A percentile compares a stretch with the other conserved stretches of the same genome.
Evolutionary conservation across 2,329 filamentous ascomycete genomes (phyloP).

Genomic region (Sporothrix schenckii): DNA sequence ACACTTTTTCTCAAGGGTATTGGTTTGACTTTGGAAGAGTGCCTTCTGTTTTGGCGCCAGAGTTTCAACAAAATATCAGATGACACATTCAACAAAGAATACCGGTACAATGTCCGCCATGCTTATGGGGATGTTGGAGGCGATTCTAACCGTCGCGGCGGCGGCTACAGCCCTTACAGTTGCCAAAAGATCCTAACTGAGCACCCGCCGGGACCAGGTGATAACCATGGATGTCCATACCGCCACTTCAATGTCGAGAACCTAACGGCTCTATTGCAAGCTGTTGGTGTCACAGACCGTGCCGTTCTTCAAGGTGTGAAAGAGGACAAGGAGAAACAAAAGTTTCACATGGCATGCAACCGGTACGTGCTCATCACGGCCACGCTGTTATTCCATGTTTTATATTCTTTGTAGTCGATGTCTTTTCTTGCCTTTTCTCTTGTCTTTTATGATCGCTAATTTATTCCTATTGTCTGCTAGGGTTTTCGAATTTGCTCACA

Average conservation of each 20-base stretch:
- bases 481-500: conserved; percentile 88
- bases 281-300: conserved; percentile 76
- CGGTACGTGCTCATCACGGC: conserved; percentile 53
- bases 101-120: conserved; percentile 96
- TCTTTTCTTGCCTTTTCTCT: background rate
- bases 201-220: conserved; percentile 80
- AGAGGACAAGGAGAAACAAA: conserved; percentile 84
- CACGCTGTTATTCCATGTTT: background rate
- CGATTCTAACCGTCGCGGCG: conserved; percentile 80
- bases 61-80: conserved; percentile 86
- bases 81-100: conserved; percentile 96
- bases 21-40: conserved; percentile 88
- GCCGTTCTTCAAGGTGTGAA: conserved; percentile 77
- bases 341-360: conserved; percentile 96
- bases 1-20: conserved; percentile 96
- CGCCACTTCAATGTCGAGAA: conserved; percentile 90
- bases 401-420: background rate
- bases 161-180: conserved; percentile 87
- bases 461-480: conserved; percentile 43
- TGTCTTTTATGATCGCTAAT: background rate
- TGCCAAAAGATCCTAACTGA: conserved; percentile 96
- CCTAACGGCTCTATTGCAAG: conserved; percentile 72
- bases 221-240: conserved; percentile 95
- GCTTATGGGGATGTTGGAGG: conserved; percentile 92
- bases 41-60: conserved; percentile 86